Evolutionary conservation across 441 rosid species (phyloP), one percentile per base, ranked within the genome.

Genomic region (Sinapis alba): DNA sequence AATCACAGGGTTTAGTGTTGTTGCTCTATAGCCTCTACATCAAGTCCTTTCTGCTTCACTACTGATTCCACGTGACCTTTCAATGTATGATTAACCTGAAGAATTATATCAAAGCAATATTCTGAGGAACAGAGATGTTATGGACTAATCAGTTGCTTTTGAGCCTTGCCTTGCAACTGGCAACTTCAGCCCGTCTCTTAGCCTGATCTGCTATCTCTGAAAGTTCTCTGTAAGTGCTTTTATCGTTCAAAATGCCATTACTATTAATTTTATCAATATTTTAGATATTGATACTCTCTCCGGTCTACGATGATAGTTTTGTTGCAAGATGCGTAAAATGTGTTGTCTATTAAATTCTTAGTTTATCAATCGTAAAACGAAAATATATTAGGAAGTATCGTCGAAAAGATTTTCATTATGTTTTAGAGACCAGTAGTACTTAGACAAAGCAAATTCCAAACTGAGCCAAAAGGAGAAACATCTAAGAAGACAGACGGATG

Each of bases 11-110:
- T 89, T 78, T 89, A 89, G 73, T 89, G 89, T 70, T 89, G 91
- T 43, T 89, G 91, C 24, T n/a, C n/a, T n/a, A 87, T 87, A 73
- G 91, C 82, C 36, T 87, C 88, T 1, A 89, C 84, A 81, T 89
- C 93, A 7, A 89, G 85, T 60, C 91, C 89, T 67, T 89, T 89
- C 72, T 86, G 88, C 68, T 89, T 89, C 78, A 89, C 93, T 1
- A 84, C 93, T 3, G 93, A 89, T 70, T 89, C 93, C 26, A 89
- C 89, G 65, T 86, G 93, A 7, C 93, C 93, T 80, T 89, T 89
- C 16, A 89, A 85, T 0, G 91, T 86, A 26, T 89, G 91, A 62
- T 87, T 74, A 89, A 67, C 84, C 91, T 89, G 83, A 51, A 56
- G 63, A 60, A 66, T 66, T 7, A 60, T 10, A 54, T 32, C 70